Conservation (phyloP, 2,329 filamentous ascomycete species). For the Arachnopeziza araneosa region DNA sequence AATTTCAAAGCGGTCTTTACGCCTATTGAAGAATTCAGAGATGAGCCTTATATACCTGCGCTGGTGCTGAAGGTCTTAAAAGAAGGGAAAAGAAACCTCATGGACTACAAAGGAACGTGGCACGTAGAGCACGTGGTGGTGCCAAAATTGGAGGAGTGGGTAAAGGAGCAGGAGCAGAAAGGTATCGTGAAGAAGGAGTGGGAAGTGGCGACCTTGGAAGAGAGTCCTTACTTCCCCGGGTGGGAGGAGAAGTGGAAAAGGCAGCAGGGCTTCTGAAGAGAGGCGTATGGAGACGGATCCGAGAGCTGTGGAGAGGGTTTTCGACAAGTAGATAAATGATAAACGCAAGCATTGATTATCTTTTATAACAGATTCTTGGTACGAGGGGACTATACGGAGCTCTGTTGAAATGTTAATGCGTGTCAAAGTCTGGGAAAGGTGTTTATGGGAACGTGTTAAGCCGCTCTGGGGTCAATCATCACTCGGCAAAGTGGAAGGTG, state of each 20-base stretch:
- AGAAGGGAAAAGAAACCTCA: slow-evolving; percentile 63
- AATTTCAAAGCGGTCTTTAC: slow-evolving; percentile 89
- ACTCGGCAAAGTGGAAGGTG: too few species aligned
- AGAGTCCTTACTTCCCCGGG: slow-evolving; percentile 69
- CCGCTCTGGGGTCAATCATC: too few species aligned
- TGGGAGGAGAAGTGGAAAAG: slow-evolving; percentile 72
- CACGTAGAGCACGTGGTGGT: slow-evolving; percentile 70
- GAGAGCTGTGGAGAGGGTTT: not conserved
- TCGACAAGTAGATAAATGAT: not conserved
- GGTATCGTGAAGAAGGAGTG: slow-evolving; percentile 47
- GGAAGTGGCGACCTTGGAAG: slow-evolving; percentile 64
- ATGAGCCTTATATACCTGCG: slow-evolving; percentile 68
- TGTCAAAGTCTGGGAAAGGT: too few species aligned
- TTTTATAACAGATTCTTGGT: too few species aligned
- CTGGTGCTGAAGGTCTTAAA: slow-evolving; percentile 63
- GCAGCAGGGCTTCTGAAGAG: slow-evolving; percentile 49
- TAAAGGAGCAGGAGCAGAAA: slow-evolving; percentile 57
- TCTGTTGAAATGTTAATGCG: too few species aligned
- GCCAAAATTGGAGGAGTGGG: slow-evolving; percentile 58
- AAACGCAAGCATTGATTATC: too few species aligned
- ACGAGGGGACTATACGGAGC: too few species aligned
- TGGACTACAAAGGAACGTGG: slow-evolving; percentile 80
- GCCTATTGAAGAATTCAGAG: slow-evolving; percentile 59
- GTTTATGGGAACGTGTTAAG: too few species aligned
- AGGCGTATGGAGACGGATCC: not conserved